These are phyloP conservation scores for Pluteus cervinus DNA, from an alignment of 768 basidiomycete genomes.

Conservation along the genomic window DNA sequence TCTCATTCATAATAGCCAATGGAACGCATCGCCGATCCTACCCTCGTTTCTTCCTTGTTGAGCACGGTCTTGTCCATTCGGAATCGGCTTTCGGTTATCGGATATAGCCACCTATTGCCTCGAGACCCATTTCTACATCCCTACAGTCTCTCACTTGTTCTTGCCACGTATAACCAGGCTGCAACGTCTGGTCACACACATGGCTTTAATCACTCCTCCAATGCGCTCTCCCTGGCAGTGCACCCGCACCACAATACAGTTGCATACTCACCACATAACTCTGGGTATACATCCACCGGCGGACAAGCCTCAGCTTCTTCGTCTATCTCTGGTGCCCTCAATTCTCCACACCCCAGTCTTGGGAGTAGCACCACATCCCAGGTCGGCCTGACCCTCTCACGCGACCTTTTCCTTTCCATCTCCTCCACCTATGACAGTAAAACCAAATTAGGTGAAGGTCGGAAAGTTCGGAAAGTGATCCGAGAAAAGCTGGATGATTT, in stretches of 20 bases:
- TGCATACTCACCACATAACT: conserved; percentile 9
- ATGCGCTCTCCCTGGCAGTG: conserved; percentile 13
- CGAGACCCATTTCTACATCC: conserved; percentile 80
- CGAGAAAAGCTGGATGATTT: conserved; percentile 55
- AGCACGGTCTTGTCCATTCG: conserved; percentile 62
- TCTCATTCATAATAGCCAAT: conserved; percentile 39
- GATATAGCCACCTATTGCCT: conserved; percentile 41
- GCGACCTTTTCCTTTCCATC: conserved; percentile 41
- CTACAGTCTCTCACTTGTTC: conserved; percentile 43
- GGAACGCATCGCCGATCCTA: conserved; percentile 70
- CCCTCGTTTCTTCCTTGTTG: conserved; percentile 62
- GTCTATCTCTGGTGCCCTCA: neutral
- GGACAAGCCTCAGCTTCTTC: conserved; percentile 5
- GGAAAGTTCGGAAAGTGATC: conserved; percentile 58
- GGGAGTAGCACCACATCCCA: conserved; percentile 14
- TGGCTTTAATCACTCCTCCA: conserved; percentile 11
- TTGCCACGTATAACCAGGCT: conserved; percentile 33
- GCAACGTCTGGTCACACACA: no score
- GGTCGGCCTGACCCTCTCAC: conserved; percentile 28
- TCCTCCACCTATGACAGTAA: conserved; percentile 42
- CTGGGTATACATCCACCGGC: conserved; percentile 7
- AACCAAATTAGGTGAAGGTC: conserved; percentile 40
- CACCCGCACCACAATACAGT: conserved; percentile 7
- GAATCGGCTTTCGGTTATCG: conserved; percentile 62
- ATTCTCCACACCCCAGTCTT: conserved; percentile 1